Base-by-base conservation (phyloP, 805 yeast species). In the Saccharomycopsis sp. region DNA sequence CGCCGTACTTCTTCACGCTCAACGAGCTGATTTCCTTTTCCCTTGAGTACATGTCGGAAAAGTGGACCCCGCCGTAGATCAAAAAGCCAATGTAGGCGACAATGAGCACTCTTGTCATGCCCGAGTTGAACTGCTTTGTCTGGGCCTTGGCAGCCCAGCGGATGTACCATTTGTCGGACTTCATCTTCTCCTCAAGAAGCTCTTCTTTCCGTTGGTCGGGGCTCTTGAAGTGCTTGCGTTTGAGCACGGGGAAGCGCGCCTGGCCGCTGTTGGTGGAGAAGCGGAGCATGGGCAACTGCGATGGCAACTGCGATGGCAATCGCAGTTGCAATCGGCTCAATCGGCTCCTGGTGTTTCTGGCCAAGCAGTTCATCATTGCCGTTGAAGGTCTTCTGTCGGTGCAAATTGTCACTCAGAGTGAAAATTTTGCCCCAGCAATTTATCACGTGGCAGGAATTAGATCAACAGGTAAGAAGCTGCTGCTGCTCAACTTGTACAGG, bases 31-130 rank as follows among this genome's bases (percentile, higher is more conserved):
- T 60, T 52, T 80, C 85, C 43, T 71, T 64, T 47, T 82, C 89
- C 58, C 77, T 77, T 34, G 65, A 60, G 56, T 72, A 81, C 38
- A 80, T 57, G 52, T 80, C 81, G 51, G 75, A 66, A 75, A 81
- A 77, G 55, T 77, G 76, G 53, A 68, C 69, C 43, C 73, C 67
- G 39, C 85, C 83, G 43, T 77, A 71, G 16, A 71, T 63, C 21
- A 76, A 56, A 52, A 79, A 71, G 7, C 70, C 61, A 2, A 65
- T 64, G 54, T 80, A 80, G 2, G 75, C 69, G n/a, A 71, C 73
- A 31, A 82, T 54, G 48, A 80, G 73, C 54, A 69, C 75, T 50
- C 73, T 72, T 4, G 87, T 77, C 66, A 80, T 66, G 37, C 70
- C 69, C 51, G 70, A 75, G 46, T 73, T 71, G 59, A 80, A 80